Percentiles rank a stretch among this genome's conserved stretches.
Conservation (phyloP, 2,329 filamentous ascomycete species). For the Trichoderma aggressivum region DNA sequence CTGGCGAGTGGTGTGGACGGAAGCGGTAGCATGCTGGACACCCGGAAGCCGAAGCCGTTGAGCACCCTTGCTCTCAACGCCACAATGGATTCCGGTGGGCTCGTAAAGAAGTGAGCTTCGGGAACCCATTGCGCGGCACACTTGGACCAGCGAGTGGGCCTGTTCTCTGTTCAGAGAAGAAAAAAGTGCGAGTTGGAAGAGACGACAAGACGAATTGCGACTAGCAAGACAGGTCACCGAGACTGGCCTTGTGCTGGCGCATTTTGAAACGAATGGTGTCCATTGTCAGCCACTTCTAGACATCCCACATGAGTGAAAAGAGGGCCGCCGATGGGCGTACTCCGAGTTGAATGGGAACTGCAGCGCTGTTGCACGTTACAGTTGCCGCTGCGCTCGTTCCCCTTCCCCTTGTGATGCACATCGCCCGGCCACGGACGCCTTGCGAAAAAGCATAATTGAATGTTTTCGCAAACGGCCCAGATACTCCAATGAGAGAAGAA, state of each 20-base stretch:
- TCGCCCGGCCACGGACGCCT: not conserved
- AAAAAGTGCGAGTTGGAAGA: not conserved
- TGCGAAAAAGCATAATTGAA: not conserved
- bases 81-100: slow-evolving; percentile 17
- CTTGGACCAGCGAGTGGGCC: not conserved
- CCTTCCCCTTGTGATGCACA: not conserved
- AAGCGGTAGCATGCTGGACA: not conserved
- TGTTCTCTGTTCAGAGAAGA: not conserved
- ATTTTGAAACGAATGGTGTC: slow-evolving; percentile 1
- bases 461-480: not conserved
- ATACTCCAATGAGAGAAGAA: slow-evolving; percentile 5
- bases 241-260: not conserved
- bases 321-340: not conserved
- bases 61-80: not conserved
- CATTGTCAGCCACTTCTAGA: not conserved
- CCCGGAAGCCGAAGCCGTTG: slow-evolving; percentile 5
- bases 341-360: not conserved
- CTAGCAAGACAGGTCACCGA: slow-evolving; percentile 1
- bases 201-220: not conserved
- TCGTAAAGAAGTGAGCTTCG: not conserved
- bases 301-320: not conserved
- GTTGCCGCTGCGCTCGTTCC: slow-evolving; percentile 9
- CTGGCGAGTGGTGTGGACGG: slow-evolving; percentile 10
- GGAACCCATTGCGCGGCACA: slow-evolving; percentile 9
- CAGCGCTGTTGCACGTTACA: not conserved